phyloP scores from a whole-genome alignment of 306 rosid genomes.

The Gleditsia sinensis region DNA sequence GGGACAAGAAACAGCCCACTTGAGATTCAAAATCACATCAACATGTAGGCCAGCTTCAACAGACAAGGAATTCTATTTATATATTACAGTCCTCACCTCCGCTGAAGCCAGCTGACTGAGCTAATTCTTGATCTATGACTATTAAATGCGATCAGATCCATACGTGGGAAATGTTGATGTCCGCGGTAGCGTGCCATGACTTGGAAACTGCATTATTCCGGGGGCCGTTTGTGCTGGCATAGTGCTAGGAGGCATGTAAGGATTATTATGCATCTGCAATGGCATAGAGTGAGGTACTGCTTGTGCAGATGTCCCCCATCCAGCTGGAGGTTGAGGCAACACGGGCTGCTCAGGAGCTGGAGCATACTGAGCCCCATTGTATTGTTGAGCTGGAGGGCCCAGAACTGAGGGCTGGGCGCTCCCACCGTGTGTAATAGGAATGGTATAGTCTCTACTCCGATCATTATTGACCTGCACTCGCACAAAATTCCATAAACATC shows the following conservation, averaged over 20 bases:
- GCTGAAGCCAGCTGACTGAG: not conserved
- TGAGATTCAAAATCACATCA: not conserved
- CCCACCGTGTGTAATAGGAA: constrained; percentile 47
- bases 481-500: not conserved
- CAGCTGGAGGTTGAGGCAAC: constrained; percentile 48
- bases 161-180: constrained; percentile 38
- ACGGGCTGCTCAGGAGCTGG: constrained; percentile 46
- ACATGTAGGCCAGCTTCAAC: not conserved
- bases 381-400: constrained; percentile 43
- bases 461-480: constrained; percentile 58
- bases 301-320: constrained; percentile 50
- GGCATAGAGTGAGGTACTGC: constrained; percentile 50
- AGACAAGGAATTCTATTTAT: not conserved
- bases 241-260: constrained; percentile 52
- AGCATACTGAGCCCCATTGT: constrained; percentile 41
- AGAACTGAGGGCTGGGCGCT: constrained; percentile 45
- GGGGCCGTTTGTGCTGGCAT: constrained; percentile 44
- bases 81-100: too few relatives aligned
- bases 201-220: constrained; percentile 54
- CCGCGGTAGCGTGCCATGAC: constrained; percentile 37
- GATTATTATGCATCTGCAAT: constrained; percentile 46
- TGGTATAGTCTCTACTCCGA: constrained; percentile 69
- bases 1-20: not conserved
- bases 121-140: too few relatives aligned
- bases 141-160: constrained; percentile 51